Conservation (phyloP, 805 yeast species). For the Kodamaea restingae region DNA sequence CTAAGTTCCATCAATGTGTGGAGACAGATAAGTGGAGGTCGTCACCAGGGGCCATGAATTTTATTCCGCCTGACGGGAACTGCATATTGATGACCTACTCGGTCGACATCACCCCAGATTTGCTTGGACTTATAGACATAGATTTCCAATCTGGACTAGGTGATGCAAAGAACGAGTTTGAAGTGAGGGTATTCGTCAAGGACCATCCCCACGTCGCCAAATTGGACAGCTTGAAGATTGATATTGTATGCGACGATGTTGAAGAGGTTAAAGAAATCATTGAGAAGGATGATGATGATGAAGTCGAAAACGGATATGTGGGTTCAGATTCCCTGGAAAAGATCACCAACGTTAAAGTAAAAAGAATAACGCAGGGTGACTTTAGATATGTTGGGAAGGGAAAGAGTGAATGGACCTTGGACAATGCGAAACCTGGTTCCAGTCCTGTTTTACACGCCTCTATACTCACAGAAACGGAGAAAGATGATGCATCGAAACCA, state of each 20-base stretch:
- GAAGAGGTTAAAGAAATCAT: neutral
- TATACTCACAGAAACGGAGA: slow-evolving; percentile 22
- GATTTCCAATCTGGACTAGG: slow-evolving; percentile 57
- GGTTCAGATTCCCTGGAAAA: slow-evolving; percentile 19
- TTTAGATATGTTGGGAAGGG: slow-evolving; percentile 52
- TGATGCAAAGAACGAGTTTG: slow-evolving; percentile 52
- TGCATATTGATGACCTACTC: slow-evolving; percentile 60
- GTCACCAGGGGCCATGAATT: slow-evolving; percentile 48
- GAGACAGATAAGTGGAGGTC: slow-evolving; percentile 48
- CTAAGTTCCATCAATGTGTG: slow-evolving; percentile 71
- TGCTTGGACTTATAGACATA: slow-evolving; percentile 52
- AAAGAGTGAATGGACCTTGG: slow-evolving; percentile 65
- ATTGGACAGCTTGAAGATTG: slow-evolving; percentile 30
- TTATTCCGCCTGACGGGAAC: slow-evolving; percentile 87
- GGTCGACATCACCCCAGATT: slow-evolving; percentile 42
- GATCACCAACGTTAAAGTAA: slow-evolving; percentile 44
- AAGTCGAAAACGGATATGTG: slow-evolving; percentile 2
- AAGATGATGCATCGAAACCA: slow-evolving; percentile 5
- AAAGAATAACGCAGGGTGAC: slow-evolving; percentile 75
- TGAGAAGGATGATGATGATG: slow-evolving; percentile 3
- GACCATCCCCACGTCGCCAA: slow-evolving; percentile 25
- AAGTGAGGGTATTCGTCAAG: slow-evolving; percentile 48
- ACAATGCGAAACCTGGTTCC: slow-evolving; percentile 54
- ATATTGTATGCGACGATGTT: slow-evolving; percentile 19
- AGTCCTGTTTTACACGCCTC: slow-evolving; percentile 65